These are phyloP conservation scores for Talaromyces sp. DNA, from an alignment of 2,329 filamentous ascomycete species.

Conservation along the genomic window DNA sequence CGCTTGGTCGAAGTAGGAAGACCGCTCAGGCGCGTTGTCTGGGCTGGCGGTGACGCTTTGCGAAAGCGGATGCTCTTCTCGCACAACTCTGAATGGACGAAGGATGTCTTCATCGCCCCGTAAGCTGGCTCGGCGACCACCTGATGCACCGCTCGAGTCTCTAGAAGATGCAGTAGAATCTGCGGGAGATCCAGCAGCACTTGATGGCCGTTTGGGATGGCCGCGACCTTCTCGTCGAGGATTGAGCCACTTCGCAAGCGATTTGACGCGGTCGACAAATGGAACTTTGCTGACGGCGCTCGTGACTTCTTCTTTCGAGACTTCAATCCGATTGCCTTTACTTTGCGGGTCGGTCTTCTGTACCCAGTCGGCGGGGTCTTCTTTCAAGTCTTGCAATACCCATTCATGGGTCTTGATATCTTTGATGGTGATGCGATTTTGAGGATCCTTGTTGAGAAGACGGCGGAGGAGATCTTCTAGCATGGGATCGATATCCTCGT, in stretches of 20 bases:
- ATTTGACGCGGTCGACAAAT: constrained; percentile 78
- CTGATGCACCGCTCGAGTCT: constrained; percentile 46
- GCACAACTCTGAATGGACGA: constrained; percentile 48
- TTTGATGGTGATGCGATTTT: constrained; percentile 78
- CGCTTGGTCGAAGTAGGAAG: constrained; percentile 37
- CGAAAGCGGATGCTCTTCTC: constrained; percentile 67
- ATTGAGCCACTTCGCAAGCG: constrained; percentile 64
- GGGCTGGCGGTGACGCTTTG: constrained; percentile 71
- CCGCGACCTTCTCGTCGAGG: constrained; percentile 39
- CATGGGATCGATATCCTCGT: constrained; percentile 79
- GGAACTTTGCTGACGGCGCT: constrained; percentile 85
- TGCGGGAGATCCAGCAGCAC: constrained; percentile 52
- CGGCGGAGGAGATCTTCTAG: constrained; percentile 73
- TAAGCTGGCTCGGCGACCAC: constrained; percentile 53
- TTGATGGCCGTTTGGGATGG: constrained; percentile 48
- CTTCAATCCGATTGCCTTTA: constrained; percentile 81
- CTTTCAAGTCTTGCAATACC: constrained; percentile 71
- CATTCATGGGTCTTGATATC: constrained; percentile 94
- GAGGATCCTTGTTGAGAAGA: constrained; percentile 84
- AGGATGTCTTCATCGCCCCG: constrained; percentile 57
- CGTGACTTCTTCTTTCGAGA: constrained; percentile 85
- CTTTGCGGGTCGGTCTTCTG: constrained; percentile 87
- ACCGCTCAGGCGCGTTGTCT: constrained; percentile 39
- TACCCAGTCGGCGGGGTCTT: constrained; percentile 74
- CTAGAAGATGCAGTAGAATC: constrained; percentile 55